Conservation (phyloP, 306 rosid genomes). For the Trifolium dubium region DNA sequence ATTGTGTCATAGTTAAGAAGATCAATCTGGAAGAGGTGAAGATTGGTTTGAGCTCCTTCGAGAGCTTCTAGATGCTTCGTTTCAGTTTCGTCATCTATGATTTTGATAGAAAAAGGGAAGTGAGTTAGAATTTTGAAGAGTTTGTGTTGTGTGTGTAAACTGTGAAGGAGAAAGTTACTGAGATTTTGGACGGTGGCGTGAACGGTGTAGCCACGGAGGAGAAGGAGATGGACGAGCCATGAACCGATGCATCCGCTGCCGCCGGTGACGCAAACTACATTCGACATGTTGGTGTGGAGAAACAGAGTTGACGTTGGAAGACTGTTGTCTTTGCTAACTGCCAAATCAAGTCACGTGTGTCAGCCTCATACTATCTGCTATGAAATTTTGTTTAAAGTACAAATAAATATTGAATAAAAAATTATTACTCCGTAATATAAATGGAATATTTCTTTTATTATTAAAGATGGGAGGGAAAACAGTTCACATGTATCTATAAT, state of each 20-base stretch:
- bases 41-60: constrained; percentile 61
- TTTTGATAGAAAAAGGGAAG: neutral
- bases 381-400: no score
- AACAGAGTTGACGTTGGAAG: neutral
- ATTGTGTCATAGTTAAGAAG: constrained; percentile 68
- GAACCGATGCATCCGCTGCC: constrained; percentile 91
- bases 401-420: no score
- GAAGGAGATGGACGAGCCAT: constrained; percentile 80
- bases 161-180: constrained; percentile 41
- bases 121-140: constrained; percentile 11
- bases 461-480: no score
- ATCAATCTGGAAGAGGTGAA: constrained; percentile 84
- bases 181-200: constrained; percentile 84
- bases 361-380: no score
- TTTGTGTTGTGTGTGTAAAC: neutral
- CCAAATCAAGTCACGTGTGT: neutral
- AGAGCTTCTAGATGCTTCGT: constrained; percentile 77
- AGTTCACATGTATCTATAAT: no score
- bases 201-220: constrained; percentile 80
- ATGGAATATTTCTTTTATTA: no score
- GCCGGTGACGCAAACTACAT: constrained; percentile 86
- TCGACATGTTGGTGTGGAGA: constrained; percentile 40
- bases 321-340: neutral
- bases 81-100: constrained; percentile 64
- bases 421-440: no score